Conservation (phyloP, 495 filamentous ascomycete genomes). For the Tuber melanosporum region DNA sequence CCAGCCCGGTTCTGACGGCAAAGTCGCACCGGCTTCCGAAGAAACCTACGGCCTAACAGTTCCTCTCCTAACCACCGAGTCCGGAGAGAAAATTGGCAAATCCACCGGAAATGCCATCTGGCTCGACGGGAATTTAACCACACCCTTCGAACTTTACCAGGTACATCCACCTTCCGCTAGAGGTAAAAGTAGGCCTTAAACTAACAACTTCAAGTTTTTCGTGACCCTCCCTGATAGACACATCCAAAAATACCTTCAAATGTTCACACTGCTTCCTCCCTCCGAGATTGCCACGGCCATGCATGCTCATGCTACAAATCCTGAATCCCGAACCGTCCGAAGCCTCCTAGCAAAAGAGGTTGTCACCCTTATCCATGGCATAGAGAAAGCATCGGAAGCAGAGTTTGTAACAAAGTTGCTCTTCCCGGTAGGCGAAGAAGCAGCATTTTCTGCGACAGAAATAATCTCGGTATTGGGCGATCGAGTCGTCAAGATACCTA, state of each 20-base stretch:
- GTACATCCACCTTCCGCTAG: conserved; percentile 42
- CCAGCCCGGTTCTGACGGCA: conserved; percentile 1
- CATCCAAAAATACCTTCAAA: conserved; percentile 70
- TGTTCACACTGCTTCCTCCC: conserved; percentile 83
- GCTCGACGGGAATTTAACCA: conserved; percentile 76
- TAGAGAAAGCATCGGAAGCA: conserved; percentile 51
- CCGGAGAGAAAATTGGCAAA: conserved; percentile 90
- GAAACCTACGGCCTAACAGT: conserved; percentile 74
- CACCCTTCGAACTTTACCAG: conserved; percentile 76
- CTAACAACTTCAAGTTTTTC: conserved; percentile 56
- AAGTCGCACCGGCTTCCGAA: conserved; percentile 26
- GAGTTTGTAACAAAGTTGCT: conserved; percentile 46
- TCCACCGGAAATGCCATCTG: conserved; percentile 90
- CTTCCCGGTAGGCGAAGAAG: conserved; percentile 19
- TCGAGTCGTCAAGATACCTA: conserved; percentile 26
- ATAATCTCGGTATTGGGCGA: conserved; percentile 24
- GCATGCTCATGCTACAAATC: conserved; percentile 57
- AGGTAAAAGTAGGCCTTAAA: not conserved
- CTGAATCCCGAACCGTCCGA: conserved; percentile 68
- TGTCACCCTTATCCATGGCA: conserved; percentile 69
- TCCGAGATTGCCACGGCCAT: conserved; percentile 58
- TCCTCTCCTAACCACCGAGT: conserved; percentile 76
- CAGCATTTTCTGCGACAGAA: conserved; percentile 14
- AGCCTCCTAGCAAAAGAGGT: conserved; percentile 75
- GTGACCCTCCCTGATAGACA: conserved; percentile 73